Percentiles rank a stretch among this genome's conserved stretches.
Evolutionary conservation across 768 basidiomycete genomes (phyloP).

Genomic region (Sarcodon aspratus): DNA sequence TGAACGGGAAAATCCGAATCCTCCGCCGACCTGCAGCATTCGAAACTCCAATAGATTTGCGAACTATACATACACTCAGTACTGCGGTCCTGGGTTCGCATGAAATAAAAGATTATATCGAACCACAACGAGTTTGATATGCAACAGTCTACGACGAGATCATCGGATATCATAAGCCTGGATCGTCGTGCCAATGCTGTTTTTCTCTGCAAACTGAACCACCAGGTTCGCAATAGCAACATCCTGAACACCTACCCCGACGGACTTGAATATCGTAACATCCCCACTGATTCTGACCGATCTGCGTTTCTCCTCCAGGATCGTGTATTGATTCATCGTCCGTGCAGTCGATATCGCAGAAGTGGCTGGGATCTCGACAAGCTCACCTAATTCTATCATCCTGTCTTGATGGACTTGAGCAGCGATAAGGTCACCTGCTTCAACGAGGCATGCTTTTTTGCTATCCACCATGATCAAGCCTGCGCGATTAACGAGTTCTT

Average conservation of each 20-base stretch:
- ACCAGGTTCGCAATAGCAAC: slow-evolving; percentile 69
- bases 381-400: slow-evolving; percentile 61
- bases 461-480: slow-evolving; percentile 65
- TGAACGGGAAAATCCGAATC: too few species aligned
- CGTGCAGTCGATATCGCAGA: not conserved
- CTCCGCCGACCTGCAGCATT: too few species aligned
- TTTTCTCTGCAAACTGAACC: slow-evolving; percentile 44
- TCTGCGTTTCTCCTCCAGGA: slow-evolving; percentile 4
- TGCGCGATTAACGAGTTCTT: slow-evolving; percentile 42
- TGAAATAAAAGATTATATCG: not conserved
- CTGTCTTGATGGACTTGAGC: slow-evolving; percentile 27
- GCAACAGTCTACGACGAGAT: too few species aligned
- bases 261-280: slow-evolving; percentile 80
- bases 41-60: too few species aligned
- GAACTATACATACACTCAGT: too few species aligned
- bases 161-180: not conserved
- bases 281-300: slow-evolving; percentile 11
- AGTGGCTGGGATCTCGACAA: slow-evolving; percentile 20
- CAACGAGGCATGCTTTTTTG: slow-evolving; percentile 49
- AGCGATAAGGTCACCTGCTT: slow-evolving; percentile 76
- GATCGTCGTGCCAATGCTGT: slow-evolving; percentile 40
- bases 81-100: too few species aligned
- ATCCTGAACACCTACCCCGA: slow-evolving; percentile 82
- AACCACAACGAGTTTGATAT: too few species aligned
- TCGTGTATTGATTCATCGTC: too few species aligned